A percentile compares a stretch with the other conserved stretches of the same genome.
Conservation (phyloP, 2,329 filamentous ascomycete genomes). For the Talaromyces verruculosus region DNA sequence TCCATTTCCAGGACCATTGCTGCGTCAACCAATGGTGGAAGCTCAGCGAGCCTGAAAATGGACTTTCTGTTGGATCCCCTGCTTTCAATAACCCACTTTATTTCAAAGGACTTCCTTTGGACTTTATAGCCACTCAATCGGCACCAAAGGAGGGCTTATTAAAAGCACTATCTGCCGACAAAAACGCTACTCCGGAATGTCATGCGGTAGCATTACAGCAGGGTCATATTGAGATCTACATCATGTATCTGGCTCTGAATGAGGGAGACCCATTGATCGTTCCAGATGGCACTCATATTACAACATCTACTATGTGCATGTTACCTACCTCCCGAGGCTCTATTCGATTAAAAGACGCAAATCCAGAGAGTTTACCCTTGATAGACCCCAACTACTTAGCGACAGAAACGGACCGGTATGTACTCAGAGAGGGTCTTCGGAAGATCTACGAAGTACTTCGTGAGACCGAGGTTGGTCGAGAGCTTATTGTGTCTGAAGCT, state of each 20-base stretch:
- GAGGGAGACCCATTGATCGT: not conserved
- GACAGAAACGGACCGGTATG: slow-evolving; percentile 20
- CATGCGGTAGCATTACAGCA: slow-evolving; percentile 1
- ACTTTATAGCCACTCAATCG: slow-evolving; percentile 12
- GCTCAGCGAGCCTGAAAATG: slow-evolving; percentile 12
- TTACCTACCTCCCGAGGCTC: slow-evolving; percentile 8
- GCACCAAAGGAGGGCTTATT: slow-evolving; percentile 7
- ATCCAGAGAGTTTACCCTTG: not conserved
- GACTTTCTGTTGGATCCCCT: slow-evolving; percentile 7
- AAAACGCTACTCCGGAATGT: not conserved
- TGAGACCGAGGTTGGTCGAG: slow-evolving; percentile 12
- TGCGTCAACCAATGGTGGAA: slow-evolving; percentile 15
- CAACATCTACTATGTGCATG: slow-evolving; percentile 1
- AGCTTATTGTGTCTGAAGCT: slow-evolving; percentile 15
- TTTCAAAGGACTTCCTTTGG: slow-evolving; percentile 8
- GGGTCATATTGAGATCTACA: not conserved
- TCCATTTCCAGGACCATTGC: slow-evolving; percentile 48
- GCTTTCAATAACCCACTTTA: not conserved
- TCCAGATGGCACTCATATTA: slow-evolving; percentile 13
- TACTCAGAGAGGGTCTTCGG: slow-evolving; percentile 19
- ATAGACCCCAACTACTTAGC: slow-evolving; percentile 23
- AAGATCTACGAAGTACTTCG: slow-evolving; percentile 12
- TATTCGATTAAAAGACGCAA: slow-evolving; percentile 14
- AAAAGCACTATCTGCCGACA: slow-evolving; percentile 1
- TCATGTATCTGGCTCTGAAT: slow-evolving; percentile 6